These are phyloP conservation scores for Lodderomyces pseudojiufengensis DNA, from an alignment of 1,139 yeast species.

Conservation along the genomic window DNA sequence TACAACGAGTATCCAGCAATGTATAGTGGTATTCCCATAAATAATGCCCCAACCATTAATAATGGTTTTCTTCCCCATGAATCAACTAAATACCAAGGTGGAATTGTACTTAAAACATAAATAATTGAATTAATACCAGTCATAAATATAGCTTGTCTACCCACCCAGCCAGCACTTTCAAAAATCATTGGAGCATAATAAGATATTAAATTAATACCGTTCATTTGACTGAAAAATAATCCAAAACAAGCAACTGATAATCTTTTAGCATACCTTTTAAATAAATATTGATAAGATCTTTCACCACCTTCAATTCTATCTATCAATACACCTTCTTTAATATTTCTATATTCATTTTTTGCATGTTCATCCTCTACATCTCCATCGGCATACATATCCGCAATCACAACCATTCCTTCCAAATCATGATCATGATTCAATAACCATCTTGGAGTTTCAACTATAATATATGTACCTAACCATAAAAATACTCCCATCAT, in stretches of 20 bases:
- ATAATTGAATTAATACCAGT: slow-evolving; percentile 85
- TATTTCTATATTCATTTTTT: slow-evolving; percentile 47
- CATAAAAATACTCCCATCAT: slow-evolving; percentile 67
- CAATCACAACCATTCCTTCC: slow-evolving; percentile 62
- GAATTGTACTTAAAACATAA: slow-evolving; percentile 71
- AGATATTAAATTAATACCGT: slow-evolving; percentile 89
- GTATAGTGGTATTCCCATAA: slow-evolving; percentile 72
- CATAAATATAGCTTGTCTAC: slow-evolving; percentile 84
- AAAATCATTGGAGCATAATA: slow-evolving; percentile 93
- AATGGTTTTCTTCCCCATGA: slow-evolving; percentile 79
- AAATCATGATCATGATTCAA: slow-evolving; percentile 84
- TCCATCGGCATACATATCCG: slow-evolving; percentile 46
- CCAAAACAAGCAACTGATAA: slow-evolving; percentile 89
- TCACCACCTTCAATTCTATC: slow-evolving; percentile 71
- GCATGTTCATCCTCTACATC: slow-evolving; percentile 61
- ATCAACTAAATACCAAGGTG: slow-evolving; percentile 91
- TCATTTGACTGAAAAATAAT: slow-evolving; percentile 87
- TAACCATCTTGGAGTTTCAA: slow-evolving; percentile 89
- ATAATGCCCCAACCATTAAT: slow-evolving; percentile 67
- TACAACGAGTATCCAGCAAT: slow-evolving; percentile 65
- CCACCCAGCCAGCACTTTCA: slow-evolving; percentile 94
- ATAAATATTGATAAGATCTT: slow-evolving; percentile 64
- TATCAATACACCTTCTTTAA: slow-evolving; percentile 50
- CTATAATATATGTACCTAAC: slow-evolving; percentile 71
- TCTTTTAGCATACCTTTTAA: slow-evolving; percentile 60